Evolutionary conservation across 331 rosid genomes (phyloP), one percentile per base, ranked within the genome.

Genomic region (Dryas integrifolia): DNA sequence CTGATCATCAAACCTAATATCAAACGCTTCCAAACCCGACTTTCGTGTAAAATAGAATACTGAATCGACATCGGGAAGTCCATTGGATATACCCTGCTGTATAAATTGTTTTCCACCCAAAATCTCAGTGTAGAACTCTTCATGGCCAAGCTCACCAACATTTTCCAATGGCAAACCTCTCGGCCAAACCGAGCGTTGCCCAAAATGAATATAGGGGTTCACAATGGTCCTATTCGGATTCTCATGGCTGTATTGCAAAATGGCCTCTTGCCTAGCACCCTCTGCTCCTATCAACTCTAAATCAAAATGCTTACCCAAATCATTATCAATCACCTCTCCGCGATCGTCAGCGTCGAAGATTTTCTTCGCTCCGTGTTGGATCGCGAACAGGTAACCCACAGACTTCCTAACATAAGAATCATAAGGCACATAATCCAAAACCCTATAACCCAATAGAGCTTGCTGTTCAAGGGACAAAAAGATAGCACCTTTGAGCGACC

Each of bases 181-280:
- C 39, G 98, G 98, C 98, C 98, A 95, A 63, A 95, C 96, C 0
- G 98, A 91, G 59, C 98, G 84, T 74, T 95, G 98, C 74, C 98
- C 98, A 47, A 95, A 95, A 85, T 95, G 98, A 46, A 95, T 82
- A 76, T 95, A 95, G 0, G 98, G 98, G 74, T 95, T 95, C 30
- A 87, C 88, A 41, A 89, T 82, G 0, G 92, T 88, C 77, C 97
- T 78, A 65, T 95, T 95, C 0, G 96, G 93, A 70, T 91, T 91
- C 39, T 91, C 96, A 79, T 95, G 96, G 74, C 92, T 95, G 66
- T 85, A 91, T 82, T 95, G 98, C 67, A 91, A 83, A 56, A 95
- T 81, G 52, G 85, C 74, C 79, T 92, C 96, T 67, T 87, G 93
- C 85, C 98, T 95, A 75, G 97, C 92, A 75, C 81, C 79, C 65